Percentiles rank a stretch among this genome's conserved stretches.
Evolutionary conservation across 176 grass and related monocot genomes (phyloP).

Genomic region (Juncus effusus): DNA sequence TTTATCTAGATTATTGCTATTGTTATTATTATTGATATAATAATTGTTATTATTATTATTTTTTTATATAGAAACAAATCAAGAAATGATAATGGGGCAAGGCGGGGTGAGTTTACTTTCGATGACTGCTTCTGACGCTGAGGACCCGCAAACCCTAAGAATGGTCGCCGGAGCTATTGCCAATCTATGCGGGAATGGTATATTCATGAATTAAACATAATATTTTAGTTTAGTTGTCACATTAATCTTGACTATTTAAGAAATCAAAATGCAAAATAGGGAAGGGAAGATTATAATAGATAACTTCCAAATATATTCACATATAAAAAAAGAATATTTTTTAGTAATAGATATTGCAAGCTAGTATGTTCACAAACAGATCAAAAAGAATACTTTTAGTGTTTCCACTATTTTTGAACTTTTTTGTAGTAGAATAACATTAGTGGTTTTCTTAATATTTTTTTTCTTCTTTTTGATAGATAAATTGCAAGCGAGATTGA

Average conservation of each 20-base stretch:
- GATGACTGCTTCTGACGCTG: constrained; percentile 91
- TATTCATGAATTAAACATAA: constrained; percentile 6
- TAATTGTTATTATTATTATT: constrained; percentile 13
- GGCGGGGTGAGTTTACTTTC: constrained; percentile 83
- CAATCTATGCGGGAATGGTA: constrained; percentile 99
- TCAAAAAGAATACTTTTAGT: no score
- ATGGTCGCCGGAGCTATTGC: constrained; percentile 99
- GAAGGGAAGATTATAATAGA: neutral
- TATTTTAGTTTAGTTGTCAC: neutral
- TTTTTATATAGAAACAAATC: constrained; percentile 74
- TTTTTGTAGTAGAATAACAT: neutral
- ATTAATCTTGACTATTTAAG: constrained; percentile 11
- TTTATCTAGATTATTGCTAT: neutral
- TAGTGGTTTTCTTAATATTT: constrained; percentile 7
- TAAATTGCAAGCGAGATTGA: constrained; percentile 83
- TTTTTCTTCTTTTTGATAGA: constrained; percentile 33
- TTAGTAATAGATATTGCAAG: neutral
- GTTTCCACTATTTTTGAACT: no score
- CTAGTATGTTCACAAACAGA: neutral
- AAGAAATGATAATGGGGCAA: constrained; percentile 98
- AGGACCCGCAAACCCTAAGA: constrained; percentile 93
- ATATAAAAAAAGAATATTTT: constrained; percentile 1
- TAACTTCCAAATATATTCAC: neutral
- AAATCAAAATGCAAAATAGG: constrained; percentile 3
- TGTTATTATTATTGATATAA: neutral